A percentile compares a stretch with the other conserved stretches of the same genome.
Conservation (phyloP, 208 protist genomes). For the Leishmania arabica region DNA sequence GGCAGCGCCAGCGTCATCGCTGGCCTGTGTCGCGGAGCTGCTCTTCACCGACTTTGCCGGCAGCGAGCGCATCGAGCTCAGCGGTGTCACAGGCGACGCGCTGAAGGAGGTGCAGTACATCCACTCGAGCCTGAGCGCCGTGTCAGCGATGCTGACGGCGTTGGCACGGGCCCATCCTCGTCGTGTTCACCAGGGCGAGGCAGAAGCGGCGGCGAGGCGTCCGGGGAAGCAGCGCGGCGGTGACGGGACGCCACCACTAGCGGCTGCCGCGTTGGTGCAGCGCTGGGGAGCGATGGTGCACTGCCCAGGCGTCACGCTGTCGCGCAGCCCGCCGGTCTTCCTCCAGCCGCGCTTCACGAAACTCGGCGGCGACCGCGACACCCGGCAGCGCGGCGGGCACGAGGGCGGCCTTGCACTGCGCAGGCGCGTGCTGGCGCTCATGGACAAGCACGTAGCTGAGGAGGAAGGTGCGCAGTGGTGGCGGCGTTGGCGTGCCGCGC, state of each 20-base stretch:
- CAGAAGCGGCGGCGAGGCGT: background rate
- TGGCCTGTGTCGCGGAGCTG: slow-evolving; percentile 30
- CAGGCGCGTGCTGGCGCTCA: slow-evolving; percentile 23
- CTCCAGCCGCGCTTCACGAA: slow-evolving; percentile 28
- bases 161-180: slow-evolving; percentile 23
- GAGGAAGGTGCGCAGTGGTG: slow-evolving; percentile 29
- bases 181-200: background rate
- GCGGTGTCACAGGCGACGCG: slow-evolving; percentile 21
- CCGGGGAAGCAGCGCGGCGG: background rate
- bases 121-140: slow-evolving; percentile 49
- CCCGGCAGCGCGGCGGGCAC: background rate
- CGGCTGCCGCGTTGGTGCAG: slow-evolving; percentile 34
- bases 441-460: slow-evolving; percentile 22
- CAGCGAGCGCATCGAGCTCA: slow-evolving; percentile 51
- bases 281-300: slow-evolving; percentile 26
- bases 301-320: slow-evolving; percentile 22
- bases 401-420: slow-evolving; percentile 23
- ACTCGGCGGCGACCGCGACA: background rate
- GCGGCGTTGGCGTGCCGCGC: slow-evolving; percentile 19
- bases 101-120: slow-evolving; percentile 57
- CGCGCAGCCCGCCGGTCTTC: slow-evolving; percentile 28
- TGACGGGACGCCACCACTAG: background rate
- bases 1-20: slow-evolving; percentile 6
- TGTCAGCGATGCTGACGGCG: slow-evolving; percentile 35
- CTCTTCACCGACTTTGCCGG: slow-evolving; percentile 79